Evolutionary conservation across 2,329 filamentous ascomycete species (phyloP).

Genomic region (Fonsecaea erecta): DNA sequence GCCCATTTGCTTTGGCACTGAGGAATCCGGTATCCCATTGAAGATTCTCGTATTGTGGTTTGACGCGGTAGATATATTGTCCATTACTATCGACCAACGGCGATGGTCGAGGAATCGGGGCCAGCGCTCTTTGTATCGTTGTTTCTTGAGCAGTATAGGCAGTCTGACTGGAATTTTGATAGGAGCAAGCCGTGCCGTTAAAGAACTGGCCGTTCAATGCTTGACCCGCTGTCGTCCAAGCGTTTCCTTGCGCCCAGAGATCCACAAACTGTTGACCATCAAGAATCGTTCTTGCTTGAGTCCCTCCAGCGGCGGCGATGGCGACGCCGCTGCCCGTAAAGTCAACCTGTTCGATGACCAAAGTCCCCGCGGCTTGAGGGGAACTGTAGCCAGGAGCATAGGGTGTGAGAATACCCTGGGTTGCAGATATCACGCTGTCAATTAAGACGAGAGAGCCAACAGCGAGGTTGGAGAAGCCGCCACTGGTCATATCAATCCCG

Average conservation of each 20-base stretch:
- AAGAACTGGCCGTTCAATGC: constrained; percentile 31
- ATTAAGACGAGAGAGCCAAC: constrained; percentile 62
- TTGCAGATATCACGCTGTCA: constrained; percentile 60
- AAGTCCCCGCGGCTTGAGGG: constrained; percentile 52
- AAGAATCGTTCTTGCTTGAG: constrained; percentile 44
- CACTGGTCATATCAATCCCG: constrained; percentile 56
- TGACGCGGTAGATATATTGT: constrained; percentile 57
- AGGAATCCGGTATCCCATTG: constrained; percentile 46
- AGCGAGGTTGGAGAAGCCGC: constrained; percentile 47
- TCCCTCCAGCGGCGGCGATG: constrained; percentile 47
- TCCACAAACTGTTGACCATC: constrained; percentile 58
- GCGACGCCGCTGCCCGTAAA: constrained; percentile 56
- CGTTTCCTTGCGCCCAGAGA: constrained; percentile 74
- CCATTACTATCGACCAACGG: constrained; percentile 55
- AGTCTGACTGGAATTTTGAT: constrained; percentile 30
- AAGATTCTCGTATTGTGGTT: constrained; percentile 58
- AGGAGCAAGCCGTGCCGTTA: constrained; percentile 36
- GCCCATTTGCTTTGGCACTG: constrained; percentile 51
- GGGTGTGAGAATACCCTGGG: constrained; percentile 57
- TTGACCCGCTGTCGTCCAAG: constrained; percentile 54
- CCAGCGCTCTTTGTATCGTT: constrained; percentile 61
- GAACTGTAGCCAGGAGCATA: constrained; percentile 48
- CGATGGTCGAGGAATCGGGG: constrained; percentile 50
- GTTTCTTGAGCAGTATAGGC: constrained; percentile 39
- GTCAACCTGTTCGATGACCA: constrained; percentile 61